Evolutionary conservation across 163 green algal species (phyloP), one percentile per base, ranked within the genome.

Genomic region (Volvox carteri): DNA sequence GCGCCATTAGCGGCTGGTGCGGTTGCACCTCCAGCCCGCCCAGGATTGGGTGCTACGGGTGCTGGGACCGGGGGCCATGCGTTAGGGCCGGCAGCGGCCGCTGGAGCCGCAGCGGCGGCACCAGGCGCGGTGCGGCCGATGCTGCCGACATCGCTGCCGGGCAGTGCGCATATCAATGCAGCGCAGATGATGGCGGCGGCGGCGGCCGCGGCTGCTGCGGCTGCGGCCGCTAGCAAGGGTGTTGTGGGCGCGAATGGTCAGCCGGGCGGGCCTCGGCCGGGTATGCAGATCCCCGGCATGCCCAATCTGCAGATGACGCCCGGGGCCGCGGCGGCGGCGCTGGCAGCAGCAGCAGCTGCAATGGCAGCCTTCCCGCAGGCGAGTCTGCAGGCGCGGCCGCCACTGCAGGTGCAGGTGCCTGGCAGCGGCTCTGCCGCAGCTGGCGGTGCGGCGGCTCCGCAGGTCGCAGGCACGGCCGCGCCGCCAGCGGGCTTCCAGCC

Each of bases 311-410:
- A 56, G 18, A 84, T 84, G 75, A 70, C 48, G 12, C 75, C 75
- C 3, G 75, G 50, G 33, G 62, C 80, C 18, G 62, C 80, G 18
- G 62, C 60, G 30, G 80, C 80, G 6, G 62, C 80, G 30, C 46
- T 87, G 14, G 62, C 80, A 44, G 80, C 80, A 1, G 80, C 80
- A 1, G 80, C 80, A 0, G 80, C 80, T 1, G 58, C 60, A n/a
- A 85, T 85, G 77, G 77, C 77, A 21, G 77, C 77, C 6, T 84
- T 67, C 41, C 72, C 72, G n/a, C 75, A 67, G 48, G 30, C 48
- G 0, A 7, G 75, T 30, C 75, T 35, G n/a, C 75, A 84, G 75
- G 30, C n/a, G 48, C 48, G 75, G 75, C 50, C 46, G 4, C 8
- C 30, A 48, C 46, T 84, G 30, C 75, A 81, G 30, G 44, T 84